Conservation (phyloP, 73 alveolate genomes). For the Blepharisma japonicum region DNA sequence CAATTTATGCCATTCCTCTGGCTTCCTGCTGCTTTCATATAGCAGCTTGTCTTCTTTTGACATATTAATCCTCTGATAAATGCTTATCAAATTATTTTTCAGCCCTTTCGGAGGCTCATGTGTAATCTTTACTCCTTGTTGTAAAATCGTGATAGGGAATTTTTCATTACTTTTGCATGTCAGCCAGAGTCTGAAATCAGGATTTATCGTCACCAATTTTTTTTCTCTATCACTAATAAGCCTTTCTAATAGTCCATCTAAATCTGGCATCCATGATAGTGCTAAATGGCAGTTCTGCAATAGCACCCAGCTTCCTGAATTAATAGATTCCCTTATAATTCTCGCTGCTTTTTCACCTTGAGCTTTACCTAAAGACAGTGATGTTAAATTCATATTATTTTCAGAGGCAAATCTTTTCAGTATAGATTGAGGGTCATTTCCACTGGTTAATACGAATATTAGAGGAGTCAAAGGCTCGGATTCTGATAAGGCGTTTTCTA, state of each 20-base stretch:
- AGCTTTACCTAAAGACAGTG: slow-evolving; percentile 93
- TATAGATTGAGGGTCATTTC: slow-evolving; percentile 91
- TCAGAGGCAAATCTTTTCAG: slow-evolving; percentile 79
- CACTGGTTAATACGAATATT: slow-evolving; percentile 92
- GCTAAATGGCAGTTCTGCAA: slow-evolving; percentile 97
- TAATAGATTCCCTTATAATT: slow-evolving; percentile 82
- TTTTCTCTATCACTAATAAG: slow-evolving; percentile 45
- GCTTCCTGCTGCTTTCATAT: slow-evolving; percentile 82
- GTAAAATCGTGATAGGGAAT: slow-evolving; percentile 95
- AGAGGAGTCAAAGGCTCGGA: slow-evolving; percentile 85
- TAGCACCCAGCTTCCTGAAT: slow-evolving; percentile 96
- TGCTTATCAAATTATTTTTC: slow-evolving; percentile 79
- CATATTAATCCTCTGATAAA: slow-evolving; percentile 75
- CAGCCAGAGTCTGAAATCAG: slow-evolving; percentile 97
- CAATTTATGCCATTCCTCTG: slow-evolving; percentile 88
- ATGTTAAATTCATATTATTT: slow-evolving; percentile 69
- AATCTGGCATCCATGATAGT: slow-evolving; percentile 91
- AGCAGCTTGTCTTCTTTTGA: slow-evolving; percentile 81
- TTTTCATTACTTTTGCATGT: slow-evolving; percentile 87
- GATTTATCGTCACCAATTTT: slow-evolving; percentile 55
- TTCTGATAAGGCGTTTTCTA: slow-evolving; percentile 80
- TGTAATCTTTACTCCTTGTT: slow-evolving; percentile 94
- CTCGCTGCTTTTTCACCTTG: slow-evolving; percentile 94
- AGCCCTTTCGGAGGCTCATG: slow-evolving; percentile 96
- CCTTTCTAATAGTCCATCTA: slow-evolving; percentile 89